Base-by-base conservation (phyloP, 1,284 basidiomycete genomes). In the Cutaneotrichosporon mucoides region DNA sequence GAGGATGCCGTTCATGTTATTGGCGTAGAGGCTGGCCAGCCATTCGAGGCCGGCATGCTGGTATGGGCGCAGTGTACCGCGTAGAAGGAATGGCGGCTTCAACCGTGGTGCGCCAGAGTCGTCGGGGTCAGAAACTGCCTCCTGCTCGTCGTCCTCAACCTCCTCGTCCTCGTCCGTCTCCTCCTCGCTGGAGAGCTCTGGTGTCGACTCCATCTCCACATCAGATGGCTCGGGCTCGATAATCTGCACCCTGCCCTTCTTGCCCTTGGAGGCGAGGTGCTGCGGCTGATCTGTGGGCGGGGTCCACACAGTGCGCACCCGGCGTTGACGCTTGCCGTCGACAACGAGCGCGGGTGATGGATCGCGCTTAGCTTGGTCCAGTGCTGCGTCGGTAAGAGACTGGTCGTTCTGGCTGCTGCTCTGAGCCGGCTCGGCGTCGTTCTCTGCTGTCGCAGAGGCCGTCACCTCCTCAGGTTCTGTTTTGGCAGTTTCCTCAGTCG, bases 11-110 rank as follows among this genome's bases (percentile, higher is more conserved):
- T 99, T 98, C 66, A 92, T 80, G 59, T 88, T 87, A 66, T 90
- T 92, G 16, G 82, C 81, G 77, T 97, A 93, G 42, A 97, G 80
- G 71, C 87, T 90, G 0, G 90, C 90, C 7, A 99, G 85, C 95
- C 95, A 99, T 71, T 98, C 93, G 54, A 98, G 79, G 0, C 95
- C 95, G 11, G 88, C 85, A 66, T 94, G 90, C 72, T 99, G 95
- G 73, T 99, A 99, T 1, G 93, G 92, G 15, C 94, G 87, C 42
- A 99, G 82, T 2, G 85, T 85, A 1, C 93, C 95, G 11, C 95
- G 87, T 2, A 98, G 81, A 7, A 98, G 81, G 56, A 91, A 84
- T 0, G 94, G 92, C 9, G 87, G 84, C 44, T 82, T 85, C 43
- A 95, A 83, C 83, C 54, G 79, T 68, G 54, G 83, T 77, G 6